Percentiles rank a stretch among this genome's conserved stretches.
phyloP scores from a whole-genome alignment of 2,329 filamentous ascomycete genomes.

The Ophidiomyces ophidiicola region DNA sequence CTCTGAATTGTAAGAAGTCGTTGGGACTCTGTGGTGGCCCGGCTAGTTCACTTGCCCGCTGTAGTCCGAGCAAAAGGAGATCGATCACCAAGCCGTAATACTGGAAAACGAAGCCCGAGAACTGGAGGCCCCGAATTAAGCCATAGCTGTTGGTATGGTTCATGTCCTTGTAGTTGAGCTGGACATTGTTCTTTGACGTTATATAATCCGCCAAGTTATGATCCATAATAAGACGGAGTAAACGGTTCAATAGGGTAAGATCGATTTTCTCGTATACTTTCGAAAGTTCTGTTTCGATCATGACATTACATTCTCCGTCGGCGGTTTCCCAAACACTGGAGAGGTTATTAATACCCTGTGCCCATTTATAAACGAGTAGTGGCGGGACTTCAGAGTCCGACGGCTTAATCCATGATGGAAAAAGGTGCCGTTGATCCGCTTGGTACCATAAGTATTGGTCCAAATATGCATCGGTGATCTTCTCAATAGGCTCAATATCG shows the following conservation, averaged over 20 bases:
- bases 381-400: constrained; percentile 96
- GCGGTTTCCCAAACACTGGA: constrained; percentile 88
- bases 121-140: constrained; percentile 94
- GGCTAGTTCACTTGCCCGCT: constrained; percentile 95
- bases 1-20: constrained; percentile 93
- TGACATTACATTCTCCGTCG: constrained; percentile 92
- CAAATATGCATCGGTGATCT: constrained; percentile 96
- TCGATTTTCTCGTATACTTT: constrained; percentile 99
- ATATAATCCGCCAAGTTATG: constrained; percentile 99
- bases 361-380: constrained; percentile 94
- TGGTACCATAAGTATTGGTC: constrained; percentile 99
- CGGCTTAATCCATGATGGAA: constrained; percentile 98
- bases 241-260: constrained; percentile 82
- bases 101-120: constrained; percentile 97
- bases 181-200: constrained; percentile 97
- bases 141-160: constrained; percentile 98
- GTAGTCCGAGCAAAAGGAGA: constrained; percentile 76
- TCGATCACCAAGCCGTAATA: constrained; percentile 96
- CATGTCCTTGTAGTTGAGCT: constrained; percentile 99
- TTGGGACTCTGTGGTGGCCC: constrained; percentile 88
- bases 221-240: constrained; percentile 94
- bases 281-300: constrained; percentile 97
- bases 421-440: constrained; percentile 89
- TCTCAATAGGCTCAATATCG: constrained; percentile 97
- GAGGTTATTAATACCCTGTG: constrained; percentile 96